Evolutionary conservation across 2,329 filamentous ascomycete species (phyloP), one percentile per base, ranked within the genome.

Genomic region (Knoxdaviesia proteae): DNA sequence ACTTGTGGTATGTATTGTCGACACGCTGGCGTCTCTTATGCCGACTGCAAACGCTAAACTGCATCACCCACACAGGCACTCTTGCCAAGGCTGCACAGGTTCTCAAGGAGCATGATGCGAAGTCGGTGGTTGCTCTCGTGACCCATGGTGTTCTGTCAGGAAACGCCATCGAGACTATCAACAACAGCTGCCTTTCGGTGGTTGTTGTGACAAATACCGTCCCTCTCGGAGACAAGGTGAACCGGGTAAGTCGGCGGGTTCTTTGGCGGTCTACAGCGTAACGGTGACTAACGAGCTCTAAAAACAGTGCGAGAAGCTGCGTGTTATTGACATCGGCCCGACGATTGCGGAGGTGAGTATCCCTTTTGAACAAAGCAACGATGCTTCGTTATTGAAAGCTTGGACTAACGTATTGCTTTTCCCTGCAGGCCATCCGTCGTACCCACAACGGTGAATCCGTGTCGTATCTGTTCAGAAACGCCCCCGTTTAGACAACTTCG

Each of bases 61-160:
- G 3, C 10, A 10, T n/a, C 36, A 2, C 10, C n/a, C 31, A 6
- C 30, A 3, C 9, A 44, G 42, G 43, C 29, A 49, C 47, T 37
- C 65, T 71, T 33, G 66, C 65, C 58, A 96, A 96, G 64, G 90
- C 87, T 3, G 90, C 88, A 10, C 78, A 84, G 45, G 88, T 87
- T 0, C 74, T 96, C 42, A 83, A 88, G 58, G 71, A 84, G 52
- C 80, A 94, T 54, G 84, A 84, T 33, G 88, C 90, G 1, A 76
- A 75, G 50, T 77, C 92, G 55, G 86, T 93, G 35, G 84, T 93
- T 48, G 90, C 90, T 30, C 92, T 96, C 50, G 90, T 96, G 45
- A 94, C 88, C 1, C 88, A 94, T 56, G 87, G 86, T 34, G 93
- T 94, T 46, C 64, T 96, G 42, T 86, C 79, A 49, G 87, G 86